Base-by-base conservation (phyloP, 1,284 basidiomycete species). In the Melampsora allii-populina region DNA sequence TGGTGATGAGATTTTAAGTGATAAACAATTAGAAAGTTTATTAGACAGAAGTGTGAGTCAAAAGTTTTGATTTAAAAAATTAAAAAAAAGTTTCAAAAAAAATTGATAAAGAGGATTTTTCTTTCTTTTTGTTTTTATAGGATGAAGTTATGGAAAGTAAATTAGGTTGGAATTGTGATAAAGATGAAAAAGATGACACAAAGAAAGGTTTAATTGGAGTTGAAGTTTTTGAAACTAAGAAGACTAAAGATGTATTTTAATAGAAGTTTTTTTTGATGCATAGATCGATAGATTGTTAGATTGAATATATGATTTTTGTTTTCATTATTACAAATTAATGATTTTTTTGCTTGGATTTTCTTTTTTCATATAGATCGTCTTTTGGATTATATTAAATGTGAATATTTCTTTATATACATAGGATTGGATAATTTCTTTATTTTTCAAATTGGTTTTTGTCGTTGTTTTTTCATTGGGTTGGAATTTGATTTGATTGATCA, bases 11-110 rank as follows among this genome's bases (percentile, higher is more conserved):
- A 88, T 97, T 75, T 86, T 97, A 79, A 88, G 77, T 68, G 81
- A 95, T 76, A 85, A 85, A 58, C 90, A 95, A 78, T 83, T 97
- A 58, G 87, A 89, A 27, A 84, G 88, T 79, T 83, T 98, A 68
- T 84, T 98, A 46, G 93, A 97, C 79, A 85, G 94, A 33, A 73
- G 71, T 66, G 71, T 73, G 12, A 65, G 39, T 56, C 2, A 24
- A 21, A 2, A 14, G 39, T 33, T 3, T 33, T 29, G 29, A 29
- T 29, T 29, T 29, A 29, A 29, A 29, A 4, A 29, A 29, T 2
- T 4, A 36, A 6, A 36, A 36, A 36, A 36, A 36, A 7, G 7
- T 31, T 12, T 21, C 7, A 10, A 2, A 33, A 46, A 31, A 10
- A 66, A 50, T 17, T 31, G 14, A 24, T 42, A 17, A 14, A 66